Base-by-base conservation (phyloP, 768 basidiomycete species). In the Boletus sensibilis region DNA sequence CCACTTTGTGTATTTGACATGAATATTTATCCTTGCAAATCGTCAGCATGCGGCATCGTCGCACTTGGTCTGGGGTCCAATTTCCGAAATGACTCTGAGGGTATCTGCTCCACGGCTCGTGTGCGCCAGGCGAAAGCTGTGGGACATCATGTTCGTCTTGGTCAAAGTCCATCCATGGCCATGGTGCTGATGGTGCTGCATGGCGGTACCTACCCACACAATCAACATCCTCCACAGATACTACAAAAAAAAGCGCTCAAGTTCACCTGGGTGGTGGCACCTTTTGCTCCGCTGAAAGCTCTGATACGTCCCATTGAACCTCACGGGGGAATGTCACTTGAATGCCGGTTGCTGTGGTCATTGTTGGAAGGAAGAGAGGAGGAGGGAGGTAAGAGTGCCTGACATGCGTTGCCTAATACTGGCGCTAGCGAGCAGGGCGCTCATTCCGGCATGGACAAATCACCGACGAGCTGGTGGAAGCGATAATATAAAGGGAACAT, bases 31-130 rank as follows among this genome's bases (percentile, higher is more conserved):
- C 51, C 12, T 53, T 20, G 38, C 60, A 67, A 11, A 59, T 71
- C 25, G 50, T 53, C 52, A 66, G 39, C 70, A 79, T 76, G 50
- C 64, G 60, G 42, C 75, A 75, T 45, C 70, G 64, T 0, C 38
- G 0, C 20, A 78, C 72, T 49, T 84, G 83, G 14, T 64, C 66
- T 7, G 64, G 64, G 0, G 80, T 82, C 84, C 84, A 84, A 56
- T 83, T 85, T 12, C 79, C 79, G 56, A 80, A 85, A 13, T 77
- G 68, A 1, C 78, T 76, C 55, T 81, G 78, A 0, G 83, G 82
- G 60, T 84, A 84, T 56, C 51, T 45, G 8, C 52, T 35, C 77
- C 77, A 79, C 4, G 18, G 46, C 11, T 56, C 41, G 25, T 23
- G 6, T 10, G n/a, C 16, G 4, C 1, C 16, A 11, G 56, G 60